A percentile compares a stretch with the other conserved stretches of the same genome.
Conservation (phyloP, 345 rosid genomes). For the Gynandropsis gynandra region DNA sequence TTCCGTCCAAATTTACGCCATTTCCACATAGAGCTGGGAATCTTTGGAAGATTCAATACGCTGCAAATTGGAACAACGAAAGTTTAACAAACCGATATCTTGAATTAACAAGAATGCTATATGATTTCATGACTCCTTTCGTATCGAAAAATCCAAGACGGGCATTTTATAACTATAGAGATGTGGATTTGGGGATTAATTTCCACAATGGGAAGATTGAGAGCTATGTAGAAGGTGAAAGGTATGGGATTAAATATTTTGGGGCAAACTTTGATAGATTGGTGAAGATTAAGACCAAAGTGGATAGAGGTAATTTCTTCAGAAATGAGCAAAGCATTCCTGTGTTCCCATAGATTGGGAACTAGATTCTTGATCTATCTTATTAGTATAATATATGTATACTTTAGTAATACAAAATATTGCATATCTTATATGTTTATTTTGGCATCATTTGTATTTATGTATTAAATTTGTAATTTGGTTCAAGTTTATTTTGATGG, state of each 20-base stretch:
- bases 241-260: slow-evolving; percentile 53
- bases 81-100: slow-evolving; percentile 29
- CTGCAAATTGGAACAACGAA: slow-evolving; percentile 37
- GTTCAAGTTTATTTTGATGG: too few species aligned
- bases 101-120: slow-evolving; percentile 27
- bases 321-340: slow-evolving; percentile 55
- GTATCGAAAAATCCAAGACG: slow-evolving; percentile 59
- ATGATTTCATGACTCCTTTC: slow-evolving; percentile 43
- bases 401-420: too few species aligned
- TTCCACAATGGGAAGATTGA: slow-evolving; percentile 19
- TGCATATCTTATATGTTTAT: too few species aligned
- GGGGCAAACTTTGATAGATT: slow-evolving; percentile 40
- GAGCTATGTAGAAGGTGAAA: slow-evolving; percentile 32
- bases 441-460: too few species aligned
- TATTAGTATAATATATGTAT: background rate
- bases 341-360: slow-evolving; percentile 14
- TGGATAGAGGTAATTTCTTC: slow-evolving; percentile 51
- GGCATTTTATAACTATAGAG: slow-evolving; percentile 38
- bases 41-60: slow-evolving; percentile 43
- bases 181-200: slow-evolving; percentile 40
- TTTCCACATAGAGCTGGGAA: slow-evolving; percentile 59
- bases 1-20: slow-evolving; percentile 31
- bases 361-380: background rate
- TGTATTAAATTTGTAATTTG: too few species aligned
- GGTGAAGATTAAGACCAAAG: slow-evolving; percentile 42